These are phyloP conservation scores for Dioscorea zingiberensis DNA, from an alignment of 106 monocot species.

Conservation along the genomic window DNA sequence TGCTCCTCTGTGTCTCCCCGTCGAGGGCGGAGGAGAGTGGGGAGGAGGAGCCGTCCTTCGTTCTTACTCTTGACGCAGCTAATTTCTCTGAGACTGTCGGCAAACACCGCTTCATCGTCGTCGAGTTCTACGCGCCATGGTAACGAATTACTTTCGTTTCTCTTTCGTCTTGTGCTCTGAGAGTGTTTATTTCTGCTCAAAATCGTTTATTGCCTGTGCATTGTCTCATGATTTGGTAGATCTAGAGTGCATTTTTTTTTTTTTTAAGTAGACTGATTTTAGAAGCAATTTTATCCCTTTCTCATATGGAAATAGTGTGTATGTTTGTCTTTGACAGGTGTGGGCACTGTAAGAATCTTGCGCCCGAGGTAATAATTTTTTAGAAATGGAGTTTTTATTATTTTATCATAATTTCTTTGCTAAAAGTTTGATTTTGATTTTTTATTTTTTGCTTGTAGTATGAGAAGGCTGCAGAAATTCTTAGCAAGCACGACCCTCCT, in stretches of 20 bases:
- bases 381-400: background rate
- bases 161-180: constrained; percentile 37
- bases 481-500: constrained; percentile 72
- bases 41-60: constrained; percentile 3
- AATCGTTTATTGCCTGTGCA: background rate
- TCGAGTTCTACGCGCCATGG: constrained; percentile 51
- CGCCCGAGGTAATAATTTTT: constrained; percentile 68
- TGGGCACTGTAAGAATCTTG: constrained; percentile 83
- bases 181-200: constrained; percentile 16
- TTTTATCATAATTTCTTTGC: background rate
- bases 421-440: background rate
- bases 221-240: background rate
- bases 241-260: background rate
- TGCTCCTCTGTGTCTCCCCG: constrained; percentile 17
- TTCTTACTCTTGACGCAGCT: constrained; percentile 26
- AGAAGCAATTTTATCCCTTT: background rate
- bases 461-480: constrained; percentile 73
- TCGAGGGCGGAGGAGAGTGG: constrained; percentile 18
- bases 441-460: constrained; percentile 39
- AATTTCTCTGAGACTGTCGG: constrained; percentile 26
- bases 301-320: background rate
- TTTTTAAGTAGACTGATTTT: background rate
- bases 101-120: constrained; percentile 37
- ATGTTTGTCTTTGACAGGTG: constrained; percentile 45
- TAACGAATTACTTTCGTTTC: constrained; percentile 3